Base-by-base conservation (phyloP, 257 asterid genomes). In the Penstemon eatonii region DNA sequence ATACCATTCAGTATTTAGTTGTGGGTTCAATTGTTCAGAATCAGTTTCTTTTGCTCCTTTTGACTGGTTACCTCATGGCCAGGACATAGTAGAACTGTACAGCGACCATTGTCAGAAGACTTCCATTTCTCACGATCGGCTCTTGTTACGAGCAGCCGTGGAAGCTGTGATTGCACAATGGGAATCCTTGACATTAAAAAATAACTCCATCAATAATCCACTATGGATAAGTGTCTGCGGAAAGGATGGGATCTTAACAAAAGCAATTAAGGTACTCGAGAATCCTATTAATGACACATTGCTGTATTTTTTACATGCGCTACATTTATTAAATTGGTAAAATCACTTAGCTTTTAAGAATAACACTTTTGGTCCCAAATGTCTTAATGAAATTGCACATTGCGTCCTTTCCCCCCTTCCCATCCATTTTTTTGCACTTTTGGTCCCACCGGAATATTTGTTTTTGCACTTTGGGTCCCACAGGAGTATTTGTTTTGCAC, bases 21-120 rank as follows among this genome's bases (percentile, higher is more conserved):
- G 89, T 74, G 97, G 97, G 72, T 93, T 90, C 73, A 87, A 82
- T 79, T 87, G 91, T 87, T 76, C 88, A 1, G 96, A 93, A 70
- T 19, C 85, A 8, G 88, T 77, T 25, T 73, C 82, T 81, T 83
- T 93, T 69, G 96, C 97, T 76, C 95, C 96, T 53, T 69, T 85
- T 63, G 92, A 93, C 71, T 93, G 97, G 97, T 73, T 93, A 68
- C 86, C 91, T 52, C 84, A 80, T 78, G 96, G 97, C 68, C 92
- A 85, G 74, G 66, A 75, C 54, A 75, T 78, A 42, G 75, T 77
- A 46, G 96, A 93, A 72, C 69, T 78, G 56, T 89, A 88, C 67
- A 74, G 85, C 64, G 91, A 76, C 37, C 72, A 70, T 63, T 25
- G 77, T 76, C 60, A 85, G 46, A 82, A 76, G 80, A 84, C 96